Evolutionary conservation across 2,329 filamentous ascomycete genomes (phyloP), one percentile per base, ranked within the genome.

Genomic region (Dactylellina cionopaga): DNA sequence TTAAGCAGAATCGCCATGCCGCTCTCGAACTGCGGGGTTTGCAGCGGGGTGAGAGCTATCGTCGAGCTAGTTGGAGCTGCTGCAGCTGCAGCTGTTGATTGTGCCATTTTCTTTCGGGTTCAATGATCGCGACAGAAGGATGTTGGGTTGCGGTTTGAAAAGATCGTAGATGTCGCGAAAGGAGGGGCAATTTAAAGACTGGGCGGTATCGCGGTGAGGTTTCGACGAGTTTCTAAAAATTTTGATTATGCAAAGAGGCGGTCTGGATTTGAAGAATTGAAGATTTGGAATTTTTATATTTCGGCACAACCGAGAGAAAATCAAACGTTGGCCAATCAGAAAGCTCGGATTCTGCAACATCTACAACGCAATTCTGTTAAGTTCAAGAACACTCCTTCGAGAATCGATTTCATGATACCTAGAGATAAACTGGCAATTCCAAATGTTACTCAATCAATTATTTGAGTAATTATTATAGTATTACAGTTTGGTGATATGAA

Each of bases 1-100:
- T 93, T 88, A 75, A 99, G 87, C 43, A 90, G 83, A 79, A 95
- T 89, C 80, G 92, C 92, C 77, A 97, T 90, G 79, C 88, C 90
- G 78, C 95, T 89, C 80, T 98, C 95, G 83, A 98, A 91, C 78
- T 88, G 78, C 89, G 85, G 77, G 85, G 85, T 77, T 82, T 82
- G 77, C 85, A 85, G 86, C 77, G 66, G 56, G n/a, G 60, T 46
- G 47, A 70, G 75, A 17, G 51, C 51, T 35, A 47, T 66, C 7
- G 60, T 44, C 19, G 35, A 31, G 33, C 25, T n/a, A 17, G 33
- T 27, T 3, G 66, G n/a, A 39, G 63, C 31, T 47, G 46, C 29
- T 29, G 65, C 19, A 17, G 13, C 46, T n/a, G 35, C 15, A 13
- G 46, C 17, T 47, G 39, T 17, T 1, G 37, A n/a, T 55, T 56